phyloP scores from a whole-genome alignment of 83 land plant species.

The Thuja plicata region DNA sequence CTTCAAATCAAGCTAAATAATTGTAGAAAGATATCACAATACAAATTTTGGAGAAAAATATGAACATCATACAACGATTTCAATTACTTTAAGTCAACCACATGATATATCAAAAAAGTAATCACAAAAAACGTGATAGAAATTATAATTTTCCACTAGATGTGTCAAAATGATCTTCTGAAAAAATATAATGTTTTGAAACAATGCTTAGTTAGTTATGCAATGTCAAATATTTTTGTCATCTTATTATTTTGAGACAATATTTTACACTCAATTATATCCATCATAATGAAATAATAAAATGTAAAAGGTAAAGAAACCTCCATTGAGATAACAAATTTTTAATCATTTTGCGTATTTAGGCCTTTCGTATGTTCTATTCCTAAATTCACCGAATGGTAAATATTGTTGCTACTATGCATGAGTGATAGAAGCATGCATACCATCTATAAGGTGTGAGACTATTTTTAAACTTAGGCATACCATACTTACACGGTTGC shows the following conservation, averaged over 20 bases:
- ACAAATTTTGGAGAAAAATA: no score
- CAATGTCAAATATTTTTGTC: background rate
- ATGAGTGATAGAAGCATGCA: conserved; percentile 75
- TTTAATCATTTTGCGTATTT: background rate
- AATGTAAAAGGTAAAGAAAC: background rate
- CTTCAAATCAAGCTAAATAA: background rate
- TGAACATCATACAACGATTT: background rate
- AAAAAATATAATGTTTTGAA: background rate
- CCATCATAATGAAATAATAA: background rate
- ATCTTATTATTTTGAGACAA: background rate
- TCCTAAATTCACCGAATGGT: background rate
- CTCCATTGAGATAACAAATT: background rate
- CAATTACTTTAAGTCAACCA: background rate
- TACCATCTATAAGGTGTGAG: conserved; percentile 86
- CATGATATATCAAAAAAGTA: background rate
- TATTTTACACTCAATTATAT: background rate
- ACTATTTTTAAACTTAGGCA: conserved; percentile 80
- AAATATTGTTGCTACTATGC: background rate
- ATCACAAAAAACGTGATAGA: background rate
- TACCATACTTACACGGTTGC: conserved; percentile 94
- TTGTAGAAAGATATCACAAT: no score
- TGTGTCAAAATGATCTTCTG: background rate
- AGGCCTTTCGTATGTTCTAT: background rate
- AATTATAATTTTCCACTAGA: background rate
- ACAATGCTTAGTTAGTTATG: background rate